Base-by-base conservation (phyloP, 139 green algal genomes). In the Zygnema cylindricum region DNA sequence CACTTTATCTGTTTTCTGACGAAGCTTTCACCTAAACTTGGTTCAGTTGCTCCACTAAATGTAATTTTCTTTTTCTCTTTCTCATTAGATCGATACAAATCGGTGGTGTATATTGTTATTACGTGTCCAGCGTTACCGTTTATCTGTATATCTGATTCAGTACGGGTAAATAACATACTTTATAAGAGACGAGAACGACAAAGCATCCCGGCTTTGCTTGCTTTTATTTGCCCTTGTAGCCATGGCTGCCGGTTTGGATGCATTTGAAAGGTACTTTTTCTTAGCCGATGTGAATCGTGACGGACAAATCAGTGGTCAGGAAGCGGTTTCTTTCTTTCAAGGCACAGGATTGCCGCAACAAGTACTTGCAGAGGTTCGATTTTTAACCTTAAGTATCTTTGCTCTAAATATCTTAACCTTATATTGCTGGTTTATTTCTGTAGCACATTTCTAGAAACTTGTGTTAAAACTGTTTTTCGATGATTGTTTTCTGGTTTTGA, bases 301-400 rank as follows among this genome's bases (percentile, higher is more conserved):
- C 38, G 85, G 85, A 32, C 23, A 39, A 25, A 77, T 90, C 42
- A 79, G 85, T n/a, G 85, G 85, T 22, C 40, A 16, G 0, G 85
- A 90, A 75, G 85, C 85, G 0, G 81, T 90, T 1, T 42, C 78
- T 33, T 90, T 90, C 82, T 89, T 90, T 55, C 25, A 30, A 82
- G n/a, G 35, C 30, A 76, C 35, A 35, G 85, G 85, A 23, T 81
- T 90, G 38, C 85, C 82, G 23, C 43, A 90, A 55, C 43, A 43
- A 25, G 54, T 41, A 3, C 85, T 90, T 38, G 84, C 84, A 22
- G 54, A 89, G 39, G 84, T 91, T 55, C 1, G 82, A 54, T 82
- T n/a, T 35, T 16, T 69, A 33, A 25, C 81, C 25, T 16, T 2
- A 16, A 73, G 0, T n/a, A 73, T 21, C 32, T 40, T 83, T 23